Evolutionary conservation across 345 rosid genomes (phyloP), one percentile per base, ranked within the genome.

Genomic region (Ceriops decandra): DNA sequence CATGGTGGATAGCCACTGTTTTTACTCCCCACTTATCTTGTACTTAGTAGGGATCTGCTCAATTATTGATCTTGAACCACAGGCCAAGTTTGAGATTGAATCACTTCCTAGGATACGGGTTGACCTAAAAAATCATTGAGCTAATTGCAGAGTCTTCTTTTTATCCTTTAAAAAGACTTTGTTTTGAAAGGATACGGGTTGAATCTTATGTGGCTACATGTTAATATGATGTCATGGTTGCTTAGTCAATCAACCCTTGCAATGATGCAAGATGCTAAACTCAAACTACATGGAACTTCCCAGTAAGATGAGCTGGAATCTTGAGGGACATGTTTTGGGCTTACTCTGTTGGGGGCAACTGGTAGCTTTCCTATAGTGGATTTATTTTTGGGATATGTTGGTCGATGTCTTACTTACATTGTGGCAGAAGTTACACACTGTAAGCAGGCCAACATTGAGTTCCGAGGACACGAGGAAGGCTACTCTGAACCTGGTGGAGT

Each of bases 371-470:
- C 52, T 11, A 21, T 62, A 52, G 35, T 64, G 38, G 62, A 71
- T 60, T 57, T 68, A 73, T 63, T 82, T 62, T 73, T 80, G 77
- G 72, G 85, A 69, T 78, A 76, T 76, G 80, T 84, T 69, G 78
- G 90, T 92, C 92, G 96, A 90, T 90, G 92, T 77, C 93, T 90
- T 92, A 90, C 98, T 95, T 95, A 95, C 96, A 47, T 88, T 83
- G 86, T 95, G 96, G 98, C 96, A 90, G 98, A 92, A 90, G 98
- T 85, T 88, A 82, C 92, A 86, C 78, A 77, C 93, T 89, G 85
- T 93, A 79, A 90, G 90, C 99, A 92, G 99, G 99, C 85, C 62
- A 93, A 90, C 72, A 47, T 78, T 73, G 97, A 87, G 72, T 84
- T 77, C 88, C 84, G 91, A 87, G 95, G 88, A 82, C 85, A 87